phyloP scores from a whole-genome alignment of 192 early-diverging fungal species.

The Coemansia sp. region DNA sequence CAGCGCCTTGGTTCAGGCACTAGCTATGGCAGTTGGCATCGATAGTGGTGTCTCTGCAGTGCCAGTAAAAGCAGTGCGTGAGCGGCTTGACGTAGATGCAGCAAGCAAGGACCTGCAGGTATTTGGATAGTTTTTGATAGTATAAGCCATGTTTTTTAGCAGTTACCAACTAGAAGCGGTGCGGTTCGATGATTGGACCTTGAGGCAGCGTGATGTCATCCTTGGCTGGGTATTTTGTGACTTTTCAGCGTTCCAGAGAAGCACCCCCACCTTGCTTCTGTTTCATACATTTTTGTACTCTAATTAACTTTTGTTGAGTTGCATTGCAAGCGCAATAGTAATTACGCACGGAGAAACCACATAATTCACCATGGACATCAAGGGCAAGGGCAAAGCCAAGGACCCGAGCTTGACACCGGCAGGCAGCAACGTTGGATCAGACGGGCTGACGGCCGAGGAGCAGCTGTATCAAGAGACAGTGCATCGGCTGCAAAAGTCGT shows the following conservation, averaged over 20 bases:
- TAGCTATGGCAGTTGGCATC: slow-evolving; percentile 13
- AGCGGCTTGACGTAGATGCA: slow-evolving; percentile 27
- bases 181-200: background rate
- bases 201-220: background rate
- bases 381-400: slow-evolving; percentile 21
- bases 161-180: background rate
- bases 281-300: background rate
- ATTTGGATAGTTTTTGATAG: background rate
- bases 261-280: background rate
- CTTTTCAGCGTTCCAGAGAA: background rate
- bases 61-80: slow-evolving; percentile 18
- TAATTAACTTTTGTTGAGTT: background rate
- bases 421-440: slow-evolving; percentile 20
- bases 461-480: slow-evolving; percentile 60
- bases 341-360: slow-evolving; percentile 19
- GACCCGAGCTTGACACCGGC: slow-evolving; percentile 21
- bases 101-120: background rate
- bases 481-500: slow-evolving; percentile 67
- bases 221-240: background rate
- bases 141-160: background rate
- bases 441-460: slow-evolving; percentile 48
- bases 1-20: slow-evolving; percentile 8
- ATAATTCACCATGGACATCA: slow-evolving; percentile 8
- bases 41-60: background rate
- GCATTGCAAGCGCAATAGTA: background rate